These are phyloP conservation scores for Ustilago loliicola DNA, from an alignment of 1,284 basidiomycete species.

Conservation along the genomic window DNA sequence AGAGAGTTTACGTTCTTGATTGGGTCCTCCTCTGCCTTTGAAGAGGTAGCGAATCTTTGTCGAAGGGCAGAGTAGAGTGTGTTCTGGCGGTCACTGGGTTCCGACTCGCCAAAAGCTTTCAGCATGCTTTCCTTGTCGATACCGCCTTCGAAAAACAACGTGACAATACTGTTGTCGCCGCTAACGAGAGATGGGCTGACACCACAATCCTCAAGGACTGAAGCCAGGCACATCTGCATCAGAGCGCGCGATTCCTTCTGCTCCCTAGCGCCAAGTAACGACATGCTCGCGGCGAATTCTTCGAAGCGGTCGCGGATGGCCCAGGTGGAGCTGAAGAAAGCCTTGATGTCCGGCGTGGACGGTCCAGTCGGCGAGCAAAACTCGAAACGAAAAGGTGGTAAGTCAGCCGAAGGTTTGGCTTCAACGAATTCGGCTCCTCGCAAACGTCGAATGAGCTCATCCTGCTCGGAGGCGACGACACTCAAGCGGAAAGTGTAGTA, in stretches of 20 bases:
- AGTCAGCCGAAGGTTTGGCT: slow-evolving; percentile 13
- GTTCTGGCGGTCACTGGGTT: not conserved
- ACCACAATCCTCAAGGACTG: slow-evolving; percentile 27
- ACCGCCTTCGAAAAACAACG: not conserved
- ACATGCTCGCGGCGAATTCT: not conserved
- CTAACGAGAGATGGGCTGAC: slow-evolving; percentile 4
- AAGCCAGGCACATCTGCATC: slow-evolving; percentile 24
- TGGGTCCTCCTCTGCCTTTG: not conserved
- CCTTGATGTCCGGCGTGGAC: not conserved
- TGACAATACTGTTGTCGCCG: not conserved
- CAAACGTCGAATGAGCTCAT: slow-evolving; percentile 40
- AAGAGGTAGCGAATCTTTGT: not conserved
- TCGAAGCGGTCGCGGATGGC: slow-evolving; percentile 14
- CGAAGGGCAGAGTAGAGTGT: not conserved
- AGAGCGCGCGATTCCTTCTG: not conserved
- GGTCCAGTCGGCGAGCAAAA: not conserved
- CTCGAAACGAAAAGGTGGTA: slow-evolving; percentile 12
- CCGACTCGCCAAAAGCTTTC: not conserved
- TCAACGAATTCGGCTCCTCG: slow-evolving; percentile 24
- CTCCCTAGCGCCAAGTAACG: not conserved
- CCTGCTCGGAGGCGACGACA: slow-evolving; percentile 34
- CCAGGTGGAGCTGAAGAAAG: not conserved
- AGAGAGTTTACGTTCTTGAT: not conserved
- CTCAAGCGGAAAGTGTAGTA: slow-evolving; percentile 43
- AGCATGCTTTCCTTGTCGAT: slow-evolving; percentile 5